Evolutionary conservation across 225 moss, liverwort and hornwort genomes (phyloP).

Genomic region (Polytrichum formosum): DNA sequence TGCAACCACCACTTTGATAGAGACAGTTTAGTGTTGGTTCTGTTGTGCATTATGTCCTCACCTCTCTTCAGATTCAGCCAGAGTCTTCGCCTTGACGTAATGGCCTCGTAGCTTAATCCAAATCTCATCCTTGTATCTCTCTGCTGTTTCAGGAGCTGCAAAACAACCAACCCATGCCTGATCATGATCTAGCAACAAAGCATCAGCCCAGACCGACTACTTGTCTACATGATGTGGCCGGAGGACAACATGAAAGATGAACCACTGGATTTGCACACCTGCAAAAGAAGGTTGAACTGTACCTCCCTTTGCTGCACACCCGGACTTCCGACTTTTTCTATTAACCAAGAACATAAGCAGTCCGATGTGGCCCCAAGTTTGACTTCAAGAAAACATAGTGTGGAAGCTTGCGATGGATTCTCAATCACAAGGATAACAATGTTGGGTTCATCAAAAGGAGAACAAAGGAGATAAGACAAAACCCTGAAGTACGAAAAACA

Average conservation of each 20-base stretch:
- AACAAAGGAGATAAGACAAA: too few relatives aligned
- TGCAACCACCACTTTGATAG: too few relatives aligned
- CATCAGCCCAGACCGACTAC: conserved; percentile 22
- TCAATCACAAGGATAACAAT: too few relatives aligned
- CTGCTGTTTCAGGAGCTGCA: conserved; percentile 33
- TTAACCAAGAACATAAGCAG: neutral
- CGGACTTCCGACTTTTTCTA: neutral
- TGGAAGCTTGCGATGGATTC: neutral
- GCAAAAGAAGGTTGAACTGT: neutral
- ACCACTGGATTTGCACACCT: neutral
- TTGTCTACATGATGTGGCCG: neutral
- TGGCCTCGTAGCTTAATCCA: conserved; percentile 48
- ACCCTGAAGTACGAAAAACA: too few relatives aligned
- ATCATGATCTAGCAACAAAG: too few relatives aligned
- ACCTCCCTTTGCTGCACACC: neutral
- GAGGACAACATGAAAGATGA: neutral
- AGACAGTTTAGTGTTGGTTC: too few relatives aligned
- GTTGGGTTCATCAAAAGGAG: too few relatives aligned
- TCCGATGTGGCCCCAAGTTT: neutral
- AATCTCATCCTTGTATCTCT: conserved; percentile 34
- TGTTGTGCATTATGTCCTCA: conserved; percentile 3
- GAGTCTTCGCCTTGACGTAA: conserved; percentile 54
- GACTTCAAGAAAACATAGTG: neutral
- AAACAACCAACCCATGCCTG: neutral
- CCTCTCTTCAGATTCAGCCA: conserved; percentile 75